Evolutionary conservation across 176 grass and related monocot species (phyloP).

Genomic region (Lolium rigidum): DNA sequence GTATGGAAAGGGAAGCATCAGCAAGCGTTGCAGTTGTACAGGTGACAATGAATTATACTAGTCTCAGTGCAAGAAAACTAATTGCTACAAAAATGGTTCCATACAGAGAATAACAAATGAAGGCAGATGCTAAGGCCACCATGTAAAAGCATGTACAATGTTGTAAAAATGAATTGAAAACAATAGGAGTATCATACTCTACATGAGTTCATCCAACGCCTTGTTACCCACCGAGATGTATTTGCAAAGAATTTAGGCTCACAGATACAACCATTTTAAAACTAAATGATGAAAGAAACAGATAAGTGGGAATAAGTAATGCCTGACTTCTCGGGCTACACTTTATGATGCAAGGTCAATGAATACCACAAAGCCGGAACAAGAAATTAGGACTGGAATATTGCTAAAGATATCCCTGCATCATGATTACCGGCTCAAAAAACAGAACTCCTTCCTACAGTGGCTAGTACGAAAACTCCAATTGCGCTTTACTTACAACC

Average conservation of each 20-base stretch:
- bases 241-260: not conserved
- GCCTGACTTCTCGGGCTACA: not conserved
- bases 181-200: not conserved
- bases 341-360: not conserved
- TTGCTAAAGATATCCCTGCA: not conserved
- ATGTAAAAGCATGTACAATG: slow-evolving; percentile 6
- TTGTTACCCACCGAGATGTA: not conserved
- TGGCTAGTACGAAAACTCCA: not conserved
- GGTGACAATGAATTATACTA: not conserved
- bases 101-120: slow-evolving; percentile 12
- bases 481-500: not conserved
- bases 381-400: not conserved
- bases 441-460: not conserved
- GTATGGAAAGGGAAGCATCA: slow-evolving; percentile 21
- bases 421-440: not conserved
- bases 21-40: slow-evolving; percentile 17
- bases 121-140: slow-evolving; percentile 10
- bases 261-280: not conserved
- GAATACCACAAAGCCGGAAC: not conserved
- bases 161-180: not conserved
- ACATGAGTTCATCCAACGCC: not conserved
- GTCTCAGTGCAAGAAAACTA: not conserved
- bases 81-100: not conserved
- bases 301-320: not conserved
- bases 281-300: not conserved